phyloP scores from a whole-genome alignment of 1,284 basidiomycete species.

The Xanthoconium separans region DNA sequence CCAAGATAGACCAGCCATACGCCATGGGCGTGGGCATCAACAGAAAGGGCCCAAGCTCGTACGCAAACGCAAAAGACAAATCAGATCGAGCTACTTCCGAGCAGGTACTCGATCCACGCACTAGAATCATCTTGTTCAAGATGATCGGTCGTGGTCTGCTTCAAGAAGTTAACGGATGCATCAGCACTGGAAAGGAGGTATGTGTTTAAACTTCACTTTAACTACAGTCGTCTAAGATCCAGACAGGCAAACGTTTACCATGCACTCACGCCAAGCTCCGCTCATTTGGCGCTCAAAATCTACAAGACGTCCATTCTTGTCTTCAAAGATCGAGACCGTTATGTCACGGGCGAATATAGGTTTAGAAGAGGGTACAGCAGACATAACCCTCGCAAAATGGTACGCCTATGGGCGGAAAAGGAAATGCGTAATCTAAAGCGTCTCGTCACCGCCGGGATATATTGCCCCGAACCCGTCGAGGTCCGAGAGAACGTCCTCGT shows the following conservation, averaged over 20 bases:
- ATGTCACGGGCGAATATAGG: constrained; percentile 89
- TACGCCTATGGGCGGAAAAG: constrained; percentile 98
- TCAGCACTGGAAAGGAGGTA: constrained; percentile 95
- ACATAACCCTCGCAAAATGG: constrained; percentile 98
- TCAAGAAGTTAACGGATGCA: constrained; percentile 88
- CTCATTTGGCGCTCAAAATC: constrained; percentile 90
- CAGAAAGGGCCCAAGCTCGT: constrained; percentile 83
- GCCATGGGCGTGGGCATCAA: constrained; percentile 81
- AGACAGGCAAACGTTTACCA: constrained; percentile 91
- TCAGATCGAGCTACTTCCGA: constrained; percentile 92
- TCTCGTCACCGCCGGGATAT: constrained; percentile 77
- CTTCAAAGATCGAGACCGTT: constrained; percentile 96
- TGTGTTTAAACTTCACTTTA: constrained; percentile 15
- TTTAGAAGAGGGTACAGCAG: constrained; percentile 92
- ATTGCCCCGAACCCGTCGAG: constrained; percentile 87
- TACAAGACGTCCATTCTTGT: constrained; percentile 98
- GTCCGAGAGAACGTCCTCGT: constrained; percentile 96
- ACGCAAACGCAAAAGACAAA: constrained; percentile 89
- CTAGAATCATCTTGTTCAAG: constrained; percentile 87
- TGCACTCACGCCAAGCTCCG: constrained; percentile 62
- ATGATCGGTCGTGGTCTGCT: constrained; percentile 89
- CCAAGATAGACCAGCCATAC: constrained; percentile 74
- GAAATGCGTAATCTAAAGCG: constrained; percentile 96
- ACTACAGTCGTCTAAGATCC: constrained; percentile 6
- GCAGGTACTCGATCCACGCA: constrained; percentile 91